These are phyloP conservation scores for Ichthyophthirius multifiliis DNA, from an alignment of 169 alveolate genomes.

Conservation along the genomic window DNA sequence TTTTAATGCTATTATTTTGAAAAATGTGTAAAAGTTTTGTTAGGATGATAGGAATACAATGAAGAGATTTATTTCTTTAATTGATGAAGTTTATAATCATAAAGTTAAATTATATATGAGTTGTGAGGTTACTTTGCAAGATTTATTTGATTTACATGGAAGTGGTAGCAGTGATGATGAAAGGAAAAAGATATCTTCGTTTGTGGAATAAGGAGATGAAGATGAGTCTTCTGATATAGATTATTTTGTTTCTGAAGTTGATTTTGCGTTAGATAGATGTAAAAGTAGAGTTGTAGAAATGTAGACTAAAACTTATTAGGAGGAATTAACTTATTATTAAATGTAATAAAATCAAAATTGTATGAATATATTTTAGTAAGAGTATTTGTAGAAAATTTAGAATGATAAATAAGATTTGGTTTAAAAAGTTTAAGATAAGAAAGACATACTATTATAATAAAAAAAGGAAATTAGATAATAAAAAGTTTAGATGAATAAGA, in stretches of 20 bases:
- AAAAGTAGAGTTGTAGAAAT: conserved; percentile 49
- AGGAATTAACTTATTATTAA: conserved; percentile 10
- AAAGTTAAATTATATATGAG: conserved; percentile 39
- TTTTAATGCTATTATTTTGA: conserved; percentile 64
- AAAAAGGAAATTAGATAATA: too few relatives aligned
- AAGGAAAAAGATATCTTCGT: too few relatives aligned
- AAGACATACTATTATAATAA: too few relatives aligned
- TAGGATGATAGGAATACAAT: conserved; percentile 59
- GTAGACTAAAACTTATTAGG: conserved; percentile 42
- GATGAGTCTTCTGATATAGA: conserved; percentile 5
- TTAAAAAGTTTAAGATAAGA: too few relatives aligned
- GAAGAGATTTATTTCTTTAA: conserved; percentile 66
- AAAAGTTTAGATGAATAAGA: too few relatives aligned
- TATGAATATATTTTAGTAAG: too few relatives aligned
- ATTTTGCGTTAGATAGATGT: conserved; percentile 52
- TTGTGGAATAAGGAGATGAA: conserved; percentile 8
- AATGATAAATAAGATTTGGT: too few relatives aligned
- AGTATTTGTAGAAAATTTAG: too few relatives aligned
- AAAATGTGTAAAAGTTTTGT: conserved; percentile 57
- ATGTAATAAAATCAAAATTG: too few relatives aligned
- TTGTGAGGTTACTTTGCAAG: conserved; percentile 18
- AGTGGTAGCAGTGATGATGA: too few relatives aligned
- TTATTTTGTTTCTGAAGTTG: conserved; percentile 35
- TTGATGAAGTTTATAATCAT: conserved; percentile 58
- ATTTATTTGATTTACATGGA: conserved; percentile 39